Conservation (phyloP, 495 filamentous ascomycete species). For the Aspergillus hancockii region DNA sequence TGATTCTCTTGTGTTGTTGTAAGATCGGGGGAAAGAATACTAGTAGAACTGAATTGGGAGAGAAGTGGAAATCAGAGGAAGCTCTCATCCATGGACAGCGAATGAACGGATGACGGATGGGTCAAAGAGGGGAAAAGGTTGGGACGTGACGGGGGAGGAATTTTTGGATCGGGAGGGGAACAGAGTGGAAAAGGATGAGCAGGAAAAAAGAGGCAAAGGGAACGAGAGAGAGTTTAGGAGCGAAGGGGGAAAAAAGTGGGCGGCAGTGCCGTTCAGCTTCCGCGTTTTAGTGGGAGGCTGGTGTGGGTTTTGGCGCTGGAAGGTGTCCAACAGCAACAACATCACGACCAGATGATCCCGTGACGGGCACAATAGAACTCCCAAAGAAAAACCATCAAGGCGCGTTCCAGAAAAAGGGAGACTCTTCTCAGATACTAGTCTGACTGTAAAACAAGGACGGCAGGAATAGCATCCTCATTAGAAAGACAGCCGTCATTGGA, state of each 20-base stretch:
- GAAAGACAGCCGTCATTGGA: constrained; percentile 1
- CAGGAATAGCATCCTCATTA: constrained; percentile 11
- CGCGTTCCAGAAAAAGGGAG: constrained; percentile 1
- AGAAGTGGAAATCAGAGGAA: constrained; percentile 15
- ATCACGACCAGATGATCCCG: constrained; percentile 1
- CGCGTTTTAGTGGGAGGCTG: constrained; percentile 26
- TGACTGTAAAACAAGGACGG: not conserved
- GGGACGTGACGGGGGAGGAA: constrained; percentile 1
- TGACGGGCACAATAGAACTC: constrained; percentile 10
- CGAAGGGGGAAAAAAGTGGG: constrained; percentile 1
- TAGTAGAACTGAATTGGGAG: constrained; percentile 4
- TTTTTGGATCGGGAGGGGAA: constrained; percentile 12
- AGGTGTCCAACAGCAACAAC: not conserved
- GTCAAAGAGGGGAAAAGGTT: constrained; percentile 18
- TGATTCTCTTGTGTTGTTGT: not conserved
- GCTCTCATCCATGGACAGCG: constrained; percentile 16
- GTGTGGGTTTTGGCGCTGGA: constrained; percentile 15
- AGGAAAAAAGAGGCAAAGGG: not conserved
- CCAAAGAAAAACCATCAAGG: not conserved
- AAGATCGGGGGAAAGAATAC: not conserved
- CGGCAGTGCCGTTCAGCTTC: constrained; percentile 17
- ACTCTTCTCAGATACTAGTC: constrained; percentile 2
- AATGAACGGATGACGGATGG: constrained; percentile 15
- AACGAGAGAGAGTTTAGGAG: not conserved
- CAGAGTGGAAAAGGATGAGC: not conserved